Percentiles rank a stretch among this genome's conserved stretches.
Conservation (phyloP, 768 basidiomycete genomes). For the Mycena pura region DNA sequence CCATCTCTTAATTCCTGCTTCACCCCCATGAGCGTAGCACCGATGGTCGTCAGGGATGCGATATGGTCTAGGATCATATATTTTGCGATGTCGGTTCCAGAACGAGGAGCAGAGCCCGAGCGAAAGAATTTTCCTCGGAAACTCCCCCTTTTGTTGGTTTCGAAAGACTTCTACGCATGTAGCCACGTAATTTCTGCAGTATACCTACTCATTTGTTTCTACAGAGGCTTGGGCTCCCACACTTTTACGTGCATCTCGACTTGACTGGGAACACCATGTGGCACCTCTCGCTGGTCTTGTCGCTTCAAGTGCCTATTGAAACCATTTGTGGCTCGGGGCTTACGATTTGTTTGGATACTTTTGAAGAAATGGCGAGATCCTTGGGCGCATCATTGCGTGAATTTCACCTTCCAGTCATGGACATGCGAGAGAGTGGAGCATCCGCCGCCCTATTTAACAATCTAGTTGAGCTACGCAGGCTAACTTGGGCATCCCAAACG, state of each 20-base stretch:
- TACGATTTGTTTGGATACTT: constrained; percentile 5
- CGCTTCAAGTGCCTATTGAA: too few species aligned
- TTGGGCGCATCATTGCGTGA: background rate
- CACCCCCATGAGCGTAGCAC: background rate
- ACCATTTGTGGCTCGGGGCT: too few species aligned
- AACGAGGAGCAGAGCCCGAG: background rate
- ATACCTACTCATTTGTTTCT: background rate
- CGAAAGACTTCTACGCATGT: background rate
- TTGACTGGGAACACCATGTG: too few species aligned
- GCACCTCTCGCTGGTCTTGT: too few species aligned
- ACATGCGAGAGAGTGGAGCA: background rate
- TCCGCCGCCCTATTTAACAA: background rate
- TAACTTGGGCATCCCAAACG: too few species aligned
- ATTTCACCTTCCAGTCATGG: background rate
- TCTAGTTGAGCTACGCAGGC: background rate
- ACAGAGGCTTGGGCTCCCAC: constrained; percentile 4
- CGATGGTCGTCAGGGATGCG: background rate
- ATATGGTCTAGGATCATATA: constrained; percentile 11
- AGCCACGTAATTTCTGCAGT: background rate
- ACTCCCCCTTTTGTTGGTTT: background rate
- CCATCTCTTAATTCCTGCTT: constrained; percentile 2
- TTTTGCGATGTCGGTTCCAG: constrained; percentile 9
- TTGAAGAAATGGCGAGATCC: background rate
- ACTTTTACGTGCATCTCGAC: background rate
- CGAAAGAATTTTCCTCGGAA: background rate